Conservation (phyloP, 2,329 filamentous ascomycete genomes). For the Venturia pyrina region DNA sequence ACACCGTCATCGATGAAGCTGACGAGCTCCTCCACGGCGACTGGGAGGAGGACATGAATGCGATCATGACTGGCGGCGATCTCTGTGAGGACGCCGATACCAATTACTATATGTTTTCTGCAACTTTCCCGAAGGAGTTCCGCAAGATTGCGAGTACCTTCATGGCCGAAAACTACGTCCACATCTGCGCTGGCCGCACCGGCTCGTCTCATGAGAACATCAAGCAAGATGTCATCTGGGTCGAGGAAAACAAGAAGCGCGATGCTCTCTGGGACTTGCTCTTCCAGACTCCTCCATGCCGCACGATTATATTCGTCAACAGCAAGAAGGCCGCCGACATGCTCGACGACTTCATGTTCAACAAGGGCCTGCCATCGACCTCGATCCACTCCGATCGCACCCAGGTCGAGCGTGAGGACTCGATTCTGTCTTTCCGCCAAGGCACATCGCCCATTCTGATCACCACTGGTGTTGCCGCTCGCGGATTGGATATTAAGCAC, state of each 20-base stretch:
- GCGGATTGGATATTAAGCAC: conserved; percentile 80
- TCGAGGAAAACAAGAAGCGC: conserved; percentile 58
- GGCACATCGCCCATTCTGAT: conserved; percentile 71
- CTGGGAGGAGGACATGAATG: conserved; percentile 66
- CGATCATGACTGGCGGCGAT: conserved; percentile 70
- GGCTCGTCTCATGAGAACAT: conserved; percentile 80
- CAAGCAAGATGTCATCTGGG: conserved; percentile 60
- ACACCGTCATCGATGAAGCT: conserved; percentile 80
- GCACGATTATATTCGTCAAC: conserved; percentile 88
- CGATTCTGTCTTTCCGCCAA: conserved; percentile 63
- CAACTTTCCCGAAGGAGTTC: conserved; percentile 77
- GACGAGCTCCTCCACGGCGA: conserved; percentile 79
- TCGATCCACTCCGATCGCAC: conserved; percentile 84
- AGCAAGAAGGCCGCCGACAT: conserved; percentile 67
- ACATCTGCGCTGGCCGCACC: conserved; percentile 76
- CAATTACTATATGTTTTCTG: conserved; percentile 76
- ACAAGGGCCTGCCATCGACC: conserved; percentile 67
- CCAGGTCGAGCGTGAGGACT: conserved; percentile 84
- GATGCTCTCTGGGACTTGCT: conserved; percentile 64
- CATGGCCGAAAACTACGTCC: conserved; percentile 63
- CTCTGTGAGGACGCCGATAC: conserved; percentile 65
- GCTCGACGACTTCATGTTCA: conserved; percentile 80
- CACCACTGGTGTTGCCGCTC: conserved; percentile 75
- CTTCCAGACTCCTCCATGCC: conserved; percentile 52
- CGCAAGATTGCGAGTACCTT: conserved; percentile 69